Evolutionary conservation across 441 rosid genomes (phyloP).

Genomic region (Theobroma grandiflorum): DNA sequence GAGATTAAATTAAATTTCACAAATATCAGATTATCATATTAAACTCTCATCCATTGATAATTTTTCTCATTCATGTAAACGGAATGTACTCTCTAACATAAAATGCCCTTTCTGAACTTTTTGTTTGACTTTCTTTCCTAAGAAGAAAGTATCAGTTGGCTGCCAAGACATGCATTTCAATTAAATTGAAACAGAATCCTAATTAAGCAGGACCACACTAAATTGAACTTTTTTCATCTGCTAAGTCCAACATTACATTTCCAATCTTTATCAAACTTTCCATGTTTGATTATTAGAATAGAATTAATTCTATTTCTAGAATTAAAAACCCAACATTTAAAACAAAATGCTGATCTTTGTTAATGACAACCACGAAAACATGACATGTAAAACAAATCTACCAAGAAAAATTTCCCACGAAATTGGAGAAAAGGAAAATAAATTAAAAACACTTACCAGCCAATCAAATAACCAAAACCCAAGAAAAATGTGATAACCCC

Average conservation of each 20-base stretch:
- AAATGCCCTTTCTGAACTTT: not conserved
- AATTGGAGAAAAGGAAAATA: not conserved
- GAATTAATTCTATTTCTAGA: not conserved
- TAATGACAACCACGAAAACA: not conserved
- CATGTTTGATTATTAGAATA: not conserved
- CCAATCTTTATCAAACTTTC: not conserved
- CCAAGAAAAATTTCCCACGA: not conserved
- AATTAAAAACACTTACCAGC: conserved; percentile 57
- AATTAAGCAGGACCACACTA: not conserved
- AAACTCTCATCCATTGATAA: not conserved
- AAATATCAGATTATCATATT: not conserved
- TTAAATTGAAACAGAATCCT: not conserved
- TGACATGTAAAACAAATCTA: not conserved
- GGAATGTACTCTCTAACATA: not conserved
- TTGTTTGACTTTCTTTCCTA: too few relatives aligned
- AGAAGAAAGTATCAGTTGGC: not conserved
- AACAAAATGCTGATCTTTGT: not conserved
- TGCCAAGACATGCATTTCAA: not conserved
- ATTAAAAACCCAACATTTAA: not conserved
- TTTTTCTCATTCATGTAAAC: not conserved
- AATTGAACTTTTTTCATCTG: not conserved
- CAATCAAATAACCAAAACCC: conserved; percentile 92
- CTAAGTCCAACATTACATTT: not conserved
- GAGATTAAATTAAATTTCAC: not conserved
- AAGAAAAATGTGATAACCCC: conserved; percentile 75